Evolutionary conservation across 768 basidiomycete species (phyloP), one percentile per base, ranked within the genome.

Genomic region (Gelatoporia subvermispora): DNA sequence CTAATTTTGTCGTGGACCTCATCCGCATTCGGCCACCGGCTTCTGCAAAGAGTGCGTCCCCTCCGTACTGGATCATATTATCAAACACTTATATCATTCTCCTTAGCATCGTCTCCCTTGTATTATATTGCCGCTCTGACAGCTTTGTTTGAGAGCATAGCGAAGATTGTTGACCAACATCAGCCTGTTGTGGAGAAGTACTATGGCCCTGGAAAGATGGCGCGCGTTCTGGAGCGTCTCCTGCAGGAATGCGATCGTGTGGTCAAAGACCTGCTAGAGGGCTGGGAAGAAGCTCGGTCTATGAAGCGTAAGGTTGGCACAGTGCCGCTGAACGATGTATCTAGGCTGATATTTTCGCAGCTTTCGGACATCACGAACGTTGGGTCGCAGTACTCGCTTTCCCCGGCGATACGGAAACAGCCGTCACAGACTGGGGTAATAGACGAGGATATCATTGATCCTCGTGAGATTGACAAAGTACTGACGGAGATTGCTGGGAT

Each of bases 111-210:
- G 8, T 95, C 93, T 0, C 87, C 95, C 0, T 68, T 93, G 22
- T 95, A 96, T 68, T 98, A 92, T 63, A 82, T 96, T 54, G 84
- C 91, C 2, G 79, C 85, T 10, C 70, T 99, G 47, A 97, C 95
- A 2, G 84, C 90, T 5, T 77, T 99, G 1, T 93, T 98, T 56
- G 96, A 99, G 68, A 88, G 85, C 48, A 86, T 99, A 43, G 96
- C 94, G 0, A 81, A 91, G 73, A 93, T 99, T 54, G 85, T 99
- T 18, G 93, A 95, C 59, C 96, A 99, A 60, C 96, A 99, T 62
- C 95, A 96, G 56, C 90, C 93, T 2, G 82, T 99, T 4, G 94
- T 99, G 1, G 95, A 97, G 62, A 98, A 96, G 68, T 98, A 99
- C 68, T 99, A 99, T 59, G 96, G 96, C 0, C 57, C 65, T 8